phyloP scores from a whole-genome alignment of 441 rosid genomes.

The Pelargonium fulgidum region DNA sequence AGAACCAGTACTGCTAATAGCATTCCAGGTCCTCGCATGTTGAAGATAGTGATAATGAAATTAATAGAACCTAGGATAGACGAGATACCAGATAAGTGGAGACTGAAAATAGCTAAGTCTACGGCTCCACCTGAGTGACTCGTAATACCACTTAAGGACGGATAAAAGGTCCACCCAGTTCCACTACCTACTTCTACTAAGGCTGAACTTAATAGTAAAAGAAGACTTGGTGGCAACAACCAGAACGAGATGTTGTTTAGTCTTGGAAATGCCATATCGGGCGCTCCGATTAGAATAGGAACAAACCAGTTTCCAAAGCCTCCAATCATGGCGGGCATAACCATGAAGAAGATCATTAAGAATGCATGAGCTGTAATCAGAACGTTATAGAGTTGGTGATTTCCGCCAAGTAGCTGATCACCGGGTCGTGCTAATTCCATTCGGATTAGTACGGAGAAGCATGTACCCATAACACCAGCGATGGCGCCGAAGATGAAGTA shows the following conservation, averaged over 20 bases:
- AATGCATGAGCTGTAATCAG: neutral
- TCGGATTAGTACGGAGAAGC: too few relatives aligned
- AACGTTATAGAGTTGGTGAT: too few relatives aligned
- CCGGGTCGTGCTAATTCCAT: too few relatives aligned
- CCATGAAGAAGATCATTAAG: constrained; percentile 9
- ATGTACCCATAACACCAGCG: too few relatives aligned
- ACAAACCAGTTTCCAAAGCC: neutral
- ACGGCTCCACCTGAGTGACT: too few relatives aligned
- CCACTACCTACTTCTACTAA: too few relatives aligned
- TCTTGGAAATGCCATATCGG: constrained; percentile 10
- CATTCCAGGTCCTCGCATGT: constrained; percentile 9
- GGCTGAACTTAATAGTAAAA: too few relatives aligned
- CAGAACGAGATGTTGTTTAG: neutral
- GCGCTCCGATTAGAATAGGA: neutral
- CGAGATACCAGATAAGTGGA: neutral
- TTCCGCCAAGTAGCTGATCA: too few relatives aligned
- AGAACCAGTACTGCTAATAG: neutral
- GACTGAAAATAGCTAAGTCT: too few relatives aligned
- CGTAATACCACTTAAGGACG: too few relatives aligned
- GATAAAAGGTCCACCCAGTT: too few relatives aligned
- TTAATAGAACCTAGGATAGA: neutral
- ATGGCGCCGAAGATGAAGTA: too few relatives aligned
- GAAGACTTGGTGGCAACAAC: neutral
- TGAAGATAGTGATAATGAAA: neutral
- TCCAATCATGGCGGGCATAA: neutral